Evolutionary conservation across 768 basidiomycete genomes (phyloP).

Genomic region (Strobilomyces dryophilus): DNA sequence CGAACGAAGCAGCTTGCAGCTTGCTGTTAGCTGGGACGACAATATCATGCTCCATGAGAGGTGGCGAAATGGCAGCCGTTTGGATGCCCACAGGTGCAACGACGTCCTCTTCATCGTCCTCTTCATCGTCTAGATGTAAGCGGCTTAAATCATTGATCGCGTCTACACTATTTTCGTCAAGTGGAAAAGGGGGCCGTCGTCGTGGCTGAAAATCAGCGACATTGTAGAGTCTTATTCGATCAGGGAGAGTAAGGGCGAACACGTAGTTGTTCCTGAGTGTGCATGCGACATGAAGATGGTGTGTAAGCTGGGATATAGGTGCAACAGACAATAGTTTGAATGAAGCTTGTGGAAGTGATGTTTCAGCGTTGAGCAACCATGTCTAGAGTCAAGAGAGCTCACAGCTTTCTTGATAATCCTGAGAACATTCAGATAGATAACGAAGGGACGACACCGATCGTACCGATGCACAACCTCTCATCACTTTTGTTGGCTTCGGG

Average conservation of each 20-base stretch:
- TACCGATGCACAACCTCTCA: conserved; percentile 62
- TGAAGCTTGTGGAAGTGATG: conserved; percentile 42
- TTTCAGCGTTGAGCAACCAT: conserved; percentile 1
- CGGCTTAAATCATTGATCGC: conserved; percentile 17
- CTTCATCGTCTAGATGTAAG: conserved; percentile 24
- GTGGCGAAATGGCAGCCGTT: conserved; percentile 15
- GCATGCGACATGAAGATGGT: conserved; percentile 40
- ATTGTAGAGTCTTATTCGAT: conserved; percentile 42
- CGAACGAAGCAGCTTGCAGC: conserved; percentile 41
- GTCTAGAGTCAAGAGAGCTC: conserved; percentile 22
- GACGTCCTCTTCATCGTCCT: conserved; percentile 19
- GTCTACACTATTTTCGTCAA: conserved; percentile 25
- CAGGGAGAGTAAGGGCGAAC: conserved; percentile 41
- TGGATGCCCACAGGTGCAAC: background rate
- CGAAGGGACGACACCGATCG: conserved; percentile 13
- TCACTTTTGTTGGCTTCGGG: conserved; percentile 31
- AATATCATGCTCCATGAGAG: conserved; percentile 20
- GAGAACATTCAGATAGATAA: conserved; percentile 1
- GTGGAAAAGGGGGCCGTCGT: conserved; percentile 39
- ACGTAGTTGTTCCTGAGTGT: conserved; percentile 50
- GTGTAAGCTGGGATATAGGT: conserved; percentile 37
- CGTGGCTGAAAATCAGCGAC: conserved; percentile 44
- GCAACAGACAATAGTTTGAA: conserved; percentile 57
- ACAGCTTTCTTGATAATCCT: conserved; percentile 83
- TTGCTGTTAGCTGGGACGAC: conserved; percentile 12